Conservation (phyloP, 345 rosid genomes). For the Hibiscus syriacus region DNA sequence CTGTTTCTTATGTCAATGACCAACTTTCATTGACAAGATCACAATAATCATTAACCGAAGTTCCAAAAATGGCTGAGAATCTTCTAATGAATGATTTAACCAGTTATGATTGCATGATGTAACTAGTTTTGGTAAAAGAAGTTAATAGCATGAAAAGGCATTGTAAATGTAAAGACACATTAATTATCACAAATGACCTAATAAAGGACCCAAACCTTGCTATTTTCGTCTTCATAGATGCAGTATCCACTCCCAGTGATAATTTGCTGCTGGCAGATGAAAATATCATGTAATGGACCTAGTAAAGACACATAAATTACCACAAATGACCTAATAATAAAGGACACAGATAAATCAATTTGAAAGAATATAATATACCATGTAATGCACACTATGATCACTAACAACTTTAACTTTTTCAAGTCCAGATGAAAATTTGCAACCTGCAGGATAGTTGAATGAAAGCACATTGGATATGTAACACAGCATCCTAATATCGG, state of each 20-base stretch:
- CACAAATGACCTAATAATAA: neutral
- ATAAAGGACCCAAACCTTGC: neutral
- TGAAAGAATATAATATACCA: neutral
- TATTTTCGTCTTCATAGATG: too few relatives aligned
- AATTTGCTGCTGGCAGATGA: too few relatives aligned
- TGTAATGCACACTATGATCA: neutral
- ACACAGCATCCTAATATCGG: neutral
- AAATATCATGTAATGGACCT: too few relatives aligned
- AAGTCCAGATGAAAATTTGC: neutral
- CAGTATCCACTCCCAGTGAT: too few relatives aligned
- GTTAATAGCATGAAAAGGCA: neutral
- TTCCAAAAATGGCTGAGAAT: too few relatives aligned
- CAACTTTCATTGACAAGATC: too few relatives aligned
- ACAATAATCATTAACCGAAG: too few relatives aligned
- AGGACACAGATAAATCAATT: neutral
- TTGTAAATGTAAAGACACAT: neutral
- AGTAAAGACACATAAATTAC: neutral
- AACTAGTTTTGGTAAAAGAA: too few relatives aligned
- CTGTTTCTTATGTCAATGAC: too few relatives aligned
- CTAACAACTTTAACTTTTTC: neutral
- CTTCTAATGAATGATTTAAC: neutral
- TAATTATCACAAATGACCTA: neutral
- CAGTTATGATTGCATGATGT: neutral
- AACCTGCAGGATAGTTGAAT: neutral
- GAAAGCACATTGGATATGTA: constrained; percentile 14